Evolutionary conservation across 306 rosid genomes (phyloP).

Genomic region (Fragaria iinumae): DNA sequence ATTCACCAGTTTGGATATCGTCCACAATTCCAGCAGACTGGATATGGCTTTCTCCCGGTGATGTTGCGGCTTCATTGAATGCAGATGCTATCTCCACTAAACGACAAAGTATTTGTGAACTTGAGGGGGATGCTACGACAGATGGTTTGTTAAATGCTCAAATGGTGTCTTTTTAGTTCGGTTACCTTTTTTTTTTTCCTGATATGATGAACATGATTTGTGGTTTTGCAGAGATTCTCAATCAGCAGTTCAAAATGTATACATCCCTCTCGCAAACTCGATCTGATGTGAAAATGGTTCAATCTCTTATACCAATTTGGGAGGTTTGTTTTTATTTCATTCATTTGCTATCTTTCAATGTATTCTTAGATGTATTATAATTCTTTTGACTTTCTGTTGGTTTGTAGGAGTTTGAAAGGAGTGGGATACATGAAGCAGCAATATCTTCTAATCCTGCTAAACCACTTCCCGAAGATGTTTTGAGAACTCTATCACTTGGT

Average conservation of each 20-base stretch:
- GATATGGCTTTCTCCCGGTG: slow-evolving; percentile 55
- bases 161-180: neutral
- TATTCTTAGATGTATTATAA: neutral
- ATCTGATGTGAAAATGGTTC: slow-evolving; percentile 84
- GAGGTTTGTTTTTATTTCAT: slow-evolving; percentile 51
- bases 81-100: slow-evolving; percentile 35
- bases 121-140: slow-evolving; percentile 80
- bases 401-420: slow-evolving; percentile 57
- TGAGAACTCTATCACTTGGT: slow-evolving; percentile 56
- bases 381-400: slow-evolving; percentile 8
- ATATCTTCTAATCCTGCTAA: slow-evolving; percentile 56
- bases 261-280: slow-evolving; percentile 80
- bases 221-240: slow-evolving; percentile 65
- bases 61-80: slow-evolving; percentile 39
- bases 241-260: slow-evolving; percentile 66
- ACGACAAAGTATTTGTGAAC: slow-evolving; percentile 82
- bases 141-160: slow-evolving; percentile 59
- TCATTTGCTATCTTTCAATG: slow-evolving; percentile 15
- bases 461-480: slow-evolving; percentile 70
- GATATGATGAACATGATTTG: slow-evolving; percentile 7
- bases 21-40: slow-evolving; percentile 59
- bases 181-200: neutral
- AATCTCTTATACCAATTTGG: slow-evolving; percentile 91
- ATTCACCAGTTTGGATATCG: slow-evolving; percentile 59
- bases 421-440: slow-evolving; percentile 48